Base-by-base conservation (phyloP, 2,329 filamentous ascomycete genomes). In the Ceratocystis smalleyi region DNA sequence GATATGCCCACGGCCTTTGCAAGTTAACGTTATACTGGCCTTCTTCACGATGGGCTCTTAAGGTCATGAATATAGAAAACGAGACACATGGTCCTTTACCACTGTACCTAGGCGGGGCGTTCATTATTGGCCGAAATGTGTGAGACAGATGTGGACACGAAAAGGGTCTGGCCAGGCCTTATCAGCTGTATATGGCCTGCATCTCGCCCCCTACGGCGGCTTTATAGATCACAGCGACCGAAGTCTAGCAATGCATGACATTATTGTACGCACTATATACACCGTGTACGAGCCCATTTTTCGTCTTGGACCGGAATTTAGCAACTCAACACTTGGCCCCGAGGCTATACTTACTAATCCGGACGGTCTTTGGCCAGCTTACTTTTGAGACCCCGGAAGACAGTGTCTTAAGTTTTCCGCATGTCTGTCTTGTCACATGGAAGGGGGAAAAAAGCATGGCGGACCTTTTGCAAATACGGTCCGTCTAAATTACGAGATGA, bases 1-100 rank as follows among this genome's bases (percentile, higher is more conserved):
- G 1, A 32, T 8, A 57, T 30, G 3, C 15, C 12, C 12, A 40
- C 12, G 35, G 10, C 35, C 35, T 8, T 8, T 3, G 2, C 4
- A 30, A 57, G 24, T 27, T 57, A 57, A 57, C 54, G 54, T 57
- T 57, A 57, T 57, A 57, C 54, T 32, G 27, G 54, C 45, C 45
- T 40, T 40, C 3, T 40, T 10, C 35, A 51, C 22, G 47, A 10
- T 51, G 47, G 47, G 35, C 35, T 15, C 47, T 19, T 27, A 8
- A 15, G 7, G 10, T 51, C 22, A 51, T 24, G 47, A 12, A 22
- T 51, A 30, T 17, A 17, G 24, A 55, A 27, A 57, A 35, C 7
- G 54, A 57, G 24, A n/a, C 17, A 57, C 12, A 35, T 8, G 27
- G 54, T 6, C 54, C 19, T 24, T 30, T 24, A 17, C 15, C 19